Base-by-base conservation (phyloP, 805 yeast species). In the Ogataea methanolica region DNA sequence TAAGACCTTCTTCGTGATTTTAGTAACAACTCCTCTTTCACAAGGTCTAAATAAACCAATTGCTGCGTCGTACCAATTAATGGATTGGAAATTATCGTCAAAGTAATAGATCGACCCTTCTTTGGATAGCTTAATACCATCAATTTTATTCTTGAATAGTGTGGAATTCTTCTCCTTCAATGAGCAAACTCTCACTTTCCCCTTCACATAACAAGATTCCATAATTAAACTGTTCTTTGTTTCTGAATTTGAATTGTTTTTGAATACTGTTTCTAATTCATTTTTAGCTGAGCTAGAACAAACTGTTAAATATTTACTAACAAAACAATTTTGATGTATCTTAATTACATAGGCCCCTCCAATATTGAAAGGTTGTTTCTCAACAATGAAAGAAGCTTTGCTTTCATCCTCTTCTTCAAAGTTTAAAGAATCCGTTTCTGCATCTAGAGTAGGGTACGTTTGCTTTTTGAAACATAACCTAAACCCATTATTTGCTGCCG, bases 121-220 rank as follows among this genome's bases (percentile, higher is more conserved):
- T 46, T 64, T 64, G 5, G 67, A 64, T 33, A 63, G 44, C 41
- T 60, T 62, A 15, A 64, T 55, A 5, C 68, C 68, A 48, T 63
- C 62, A 19, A 61, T 46, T 39, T 59, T 63, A 34, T 45, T 56
- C 33, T 59, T 61, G 26, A 56, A 46, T 19, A 60, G 44, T 2
- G 58, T 23, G 4, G 55, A 37, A 17, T 52, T 52, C 21, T 53
- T 58, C 43, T 61, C 62, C 17, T 56, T 61, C 38, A 62, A 44
- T 4, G 57, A 47, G 42, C 65, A 55, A 14, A 58, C 53, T 21
- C 52, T 43, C 11, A 51, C 6, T 14, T 41, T 41, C 4, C 43
- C 26, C 26, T 49, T 39, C 11, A 54, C 33, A 41, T 51, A 50
- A 48, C 60, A 49, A 36, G 51, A 35, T 8, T 40, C 48, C 56